Evolutionary conservation across 306 rosid species (phyloP), one percentile per base, ranked within the genome.

Genomic region (Begonia masoniana): DNA sequence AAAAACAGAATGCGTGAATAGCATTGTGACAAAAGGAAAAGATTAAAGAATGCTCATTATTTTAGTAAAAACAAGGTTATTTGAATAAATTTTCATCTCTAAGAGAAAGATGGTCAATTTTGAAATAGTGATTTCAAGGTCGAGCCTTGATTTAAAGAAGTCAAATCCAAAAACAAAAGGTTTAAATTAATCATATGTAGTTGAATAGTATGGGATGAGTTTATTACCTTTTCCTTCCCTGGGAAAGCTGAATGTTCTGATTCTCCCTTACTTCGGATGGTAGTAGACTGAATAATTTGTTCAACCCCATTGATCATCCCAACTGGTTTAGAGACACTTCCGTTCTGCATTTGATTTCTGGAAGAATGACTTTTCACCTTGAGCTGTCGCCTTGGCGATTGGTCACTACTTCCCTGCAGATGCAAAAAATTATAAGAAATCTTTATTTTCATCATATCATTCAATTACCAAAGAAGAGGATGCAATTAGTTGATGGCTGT

Each of bases 351-450:
- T 55, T 59, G 76, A 31, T 51, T 68, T 62, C 74, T 78, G 64
- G 76, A 47, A 62, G 70, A 24, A 57, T 62, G 75, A 60, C 55
- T 70, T 63, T 84, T 89, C 56, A 49, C 77, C 45, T 71, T 82
- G 56, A 67, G 78, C 31, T 72, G 94, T 63, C 74, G 78, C 68
- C 52, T 82, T 6, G 82, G 75, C 41, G 86, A 75, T 58, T 68
- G 82, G 62, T 82, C 81, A 54, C 59, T 59, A 54, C 70, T 73
- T 73, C 93, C 95, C 97, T 89, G 71, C 61, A 60, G 41, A 31
- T 31, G 39, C 39, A 31, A 31, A 0, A 31, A 5, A 31, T 31
- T 31, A 31, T 31, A 31, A 31, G 8, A 31, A 31, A 31, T 31
- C 39, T 31, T 31, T 31, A 31, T 31, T 31, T 31, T 31, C 1